phyloP scores from a whole-genome alignment of 75 land plant species.

The Adiantum capillusveneris region DNA sequence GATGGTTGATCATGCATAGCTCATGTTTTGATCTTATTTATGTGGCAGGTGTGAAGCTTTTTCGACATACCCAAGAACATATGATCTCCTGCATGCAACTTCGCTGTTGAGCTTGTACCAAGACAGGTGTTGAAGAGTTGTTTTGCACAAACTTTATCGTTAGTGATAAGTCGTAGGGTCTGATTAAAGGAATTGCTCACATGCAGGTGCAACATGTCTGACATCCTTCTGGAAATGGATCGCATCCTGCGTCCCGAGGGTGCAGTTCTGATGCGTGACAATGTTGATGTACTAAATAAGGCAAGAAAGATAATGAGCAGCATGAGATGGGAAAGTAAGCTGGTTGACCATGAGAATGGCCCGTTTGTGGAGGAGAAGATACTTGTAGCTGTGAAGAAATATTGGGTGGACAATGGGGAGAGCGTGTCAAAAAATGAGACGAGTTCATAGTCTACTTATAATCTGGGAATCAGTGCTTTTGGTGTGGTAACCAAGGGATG shows the following conservation, averaged over 20 bases:
- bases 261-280: constrained; percentile 64
- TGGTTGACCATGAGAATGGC: constrained; percentile 79
- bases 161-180: not conserved
- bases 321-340: constrained; percentile 69
- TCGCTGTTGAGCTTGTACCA: constrained; percentile 73
- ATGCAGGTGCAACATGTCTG: constrained; percentile 62
- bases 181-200: too few relatives aligned
- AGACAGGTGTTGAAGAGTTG: constrained; percentile 41
- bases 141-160: too few relatives aligned
- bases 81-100: constrained; percentile 76
- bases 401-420: constrained; percentile 52
- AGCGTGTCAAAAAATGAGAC: too few relatives aligned
- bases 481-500: too few relatives aligned
- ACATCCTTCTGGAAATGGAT: constrained; percentile 87
- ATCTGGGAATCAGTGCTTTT: too few relatives aligned
- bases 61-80: constrained; percentile 92
- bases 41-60: constrained; percentile 78
- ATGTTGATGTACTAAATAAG: constrained; percentile 60
- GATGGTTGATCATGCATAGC: not conserved
- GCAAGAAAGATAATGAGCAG: constrained; percentile 51
- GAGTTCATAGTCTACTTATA: too few relatives aligned
- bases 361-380: constrained; percentile 68
- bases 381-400: constrained; percentile 65
- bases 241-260: constrained; percentile 84
- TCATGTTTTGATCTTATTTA: not conserved